Conservation (phyloP, 2,329 filamentous ascomycete species). For the Colletotrichum lini region DNA sequence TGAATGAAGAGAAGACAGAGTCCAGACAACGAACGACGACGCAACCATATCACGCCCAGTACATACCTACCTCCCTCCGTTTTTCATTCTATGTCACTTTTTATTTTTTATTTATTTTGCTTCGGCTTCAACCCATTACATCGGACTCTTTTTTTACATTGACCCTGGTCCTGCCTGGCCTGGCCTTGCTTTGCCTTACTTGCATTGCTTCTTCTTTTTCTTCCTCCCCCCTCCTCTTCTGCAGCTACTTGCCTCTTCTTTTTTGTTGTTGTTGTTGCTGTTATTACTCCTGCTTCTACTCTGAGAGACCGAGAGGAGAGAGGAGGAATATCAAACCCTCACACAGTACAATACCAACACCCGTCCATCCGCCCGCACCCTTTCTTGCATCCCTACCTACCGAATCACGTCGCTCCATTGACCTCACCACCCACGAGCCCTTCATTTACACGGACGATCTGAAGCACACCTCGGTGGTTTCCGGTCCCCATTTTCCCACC, state of each 20-base stretch:
- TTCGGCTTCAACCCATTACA: conserved; percentile 33
- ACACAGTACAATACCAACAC: neutral
- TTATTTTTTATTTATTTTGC: conserved; percentile 18
- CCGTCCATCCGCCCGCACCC: neutral
- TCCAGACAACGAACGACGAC: conserved; percentile 43
- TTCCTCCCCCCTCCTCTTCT: neutral
- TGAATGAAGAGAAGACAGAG: conserved; percentile 21
- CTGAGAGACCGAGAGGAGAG: neutral
- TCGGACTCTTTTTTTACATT: conserved; percentile 18
- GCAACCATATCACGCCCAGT: conserved; percentile 41
- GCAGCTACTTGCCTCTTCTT: conserved; percentile 15
- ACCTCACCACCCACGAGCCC: conserved; percentile 35
- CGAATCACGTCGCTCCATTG: conserved; percentile 37
- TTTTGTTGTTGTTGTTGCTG: conserved; percentile 20
- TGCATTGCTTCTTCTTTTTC: conserved; percentile 9
- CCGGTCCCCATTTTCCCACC: conserved; percentile 3
- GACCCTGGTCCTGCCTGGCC: conserved; percentile 5
- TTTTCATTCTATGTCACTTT: too few relatives aligned
- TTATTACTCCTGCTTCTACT: conserved; percentile 6
- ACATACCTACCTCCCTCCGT: conserved; percentile 22
- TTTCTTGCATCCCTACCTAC: conserved; percentile 22
- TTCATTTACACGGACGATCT: conserved; percentile 42
- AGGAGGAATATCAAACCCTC: neutral
- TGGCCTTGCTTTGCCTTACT: conserved; percentile 19
- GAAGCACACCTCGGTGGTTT: conserved; percentile 17